phyloP scores from a whole-genome alignment of 345 rosid genomes.

The Aquilaria sinensis region DNA sequence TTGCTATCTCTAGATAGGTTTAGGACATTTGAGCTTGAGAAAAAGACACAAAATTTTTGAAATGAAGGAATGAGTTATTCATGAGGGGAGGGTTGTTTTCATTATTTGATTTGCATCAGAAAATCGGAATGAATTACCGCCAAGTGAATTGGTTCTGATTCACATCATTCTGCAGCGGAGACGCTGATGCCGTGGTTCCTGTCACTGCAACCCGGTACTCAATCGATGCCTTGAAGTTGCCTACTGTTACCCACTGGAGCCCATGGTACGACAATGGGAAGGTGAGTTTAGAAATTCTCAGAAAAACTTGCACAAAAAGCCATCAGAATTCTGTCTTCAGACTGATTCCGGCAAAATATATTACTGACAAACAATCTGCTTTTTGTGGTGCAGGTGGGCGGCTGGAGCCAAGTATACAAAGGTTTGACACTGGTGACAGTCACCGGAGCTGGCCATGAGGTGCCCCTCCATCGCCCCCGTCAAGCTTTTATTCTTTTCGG shows the following conservation, averaged over 20 bases:
- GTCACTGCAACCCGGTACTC: conserved; percentile 89
- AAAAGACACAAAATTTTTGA: too few species aligned
- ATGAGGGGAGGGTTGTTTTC: too few species aligned
- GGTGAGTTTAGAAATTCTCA: conserved; percentile 23
- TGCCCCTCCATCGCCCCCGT: conserved; percentile 80
- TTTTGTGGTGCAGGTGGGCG: conserved; percentile 59
- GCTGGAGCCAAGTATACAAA: conserved; percentile 91
- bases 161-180: conserved; percentile 59
- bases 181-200: conserved; percentile 84
- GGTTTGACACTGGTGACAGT: conserved; percentile 83
- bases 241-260: conserved; percentile 66
- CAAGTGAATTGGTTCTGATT: conserved; percentile 6
- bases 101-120: neutral
- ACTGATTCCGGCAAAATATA: conserved; percentile 5
- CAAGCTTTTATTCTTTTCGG: conserved; percentile 81
- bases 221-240: conserved; percentile 68
- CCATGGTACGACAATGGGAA: conserved; percentile 71
- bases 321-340: neutral
- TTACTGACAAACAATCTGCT: neutral
- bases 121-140: too few species aligned
- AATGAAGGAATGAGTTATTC: too few species aligned
- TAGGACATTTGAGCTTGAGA: too few species aligned
- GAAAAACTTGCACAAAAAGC: neutral
- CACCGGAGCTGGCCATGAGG: conserved; percentile 93
- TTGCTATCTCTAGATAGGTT: too few species aligned